Conservation (phyloP, 2,329 filamentous ascomycete species). For the Alternaria gaisen region DNA sequence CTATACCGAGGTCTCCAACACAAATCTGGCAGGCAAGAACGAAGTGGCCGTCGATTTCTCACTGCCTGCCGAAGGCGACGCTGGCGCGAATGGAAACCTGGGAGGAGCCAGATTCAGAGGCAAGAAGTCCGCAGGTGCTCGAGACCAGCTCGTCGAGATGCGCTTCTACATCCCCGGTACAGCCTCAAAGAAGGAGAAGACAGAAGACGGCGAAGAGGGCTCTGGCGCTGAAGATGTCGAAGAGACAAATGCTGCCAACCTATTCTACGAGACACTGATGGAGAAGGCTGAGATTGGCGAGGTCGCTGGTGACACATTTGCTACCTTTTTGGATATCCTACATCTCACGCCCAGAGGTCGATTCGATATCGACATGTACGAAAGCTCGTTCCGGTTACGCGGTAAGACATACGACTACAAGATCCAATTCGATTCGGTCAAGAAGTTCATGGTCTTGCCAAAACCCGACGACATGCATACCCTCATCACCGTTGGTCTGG, state of each 20-base stretch:
- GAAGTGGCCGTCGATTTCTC: conserved; percentile 97
- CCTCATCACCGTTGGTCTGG: conserved; percentile 91
- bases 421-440: conserved; percentile 96
- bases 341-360: conserved; percentile 98
- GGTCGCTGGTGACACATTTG: conserved; percentile 97
- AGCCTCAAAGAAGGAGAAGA: conserved; percentile 73
- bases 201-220: conserved; percentile 72
- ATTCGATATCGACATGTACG: conserved; percentile 99
- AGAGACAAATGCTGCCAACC: conserved; percentile 91
- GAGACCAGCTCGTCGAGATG: conserved; percentile 97
- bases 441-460: conserved; percentile 98
- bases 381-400: conserved; percentile 92
- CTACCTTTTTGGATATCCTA: conserved; percentile 94
- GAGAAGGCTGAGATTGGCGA: conserved; percentile 99
- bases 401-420: conserved; percentile 99
- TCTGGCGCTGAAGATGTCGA: conserved; percentile 67
- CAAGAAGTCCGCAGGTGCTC: conserved; percentile 87
- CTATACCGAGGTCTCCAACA: conserved; percentile 97
- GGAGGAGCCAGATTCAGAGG: conserved; percentile 79
- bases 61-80: conserved; percentile 75
- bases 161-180: conserved; percentile 97
- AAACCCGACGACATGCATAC: conserved; percentile 98
- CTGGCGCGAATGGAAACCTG: conserved; percentile 75
- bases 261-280: conserved; percentile 98
- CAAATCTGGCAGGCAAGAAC: conserved; percentile 95